Base-by-base conservation (phyloP, 2,329 filamentous ascomycete genomes). In the Trichoderma polysporum region DNA sequence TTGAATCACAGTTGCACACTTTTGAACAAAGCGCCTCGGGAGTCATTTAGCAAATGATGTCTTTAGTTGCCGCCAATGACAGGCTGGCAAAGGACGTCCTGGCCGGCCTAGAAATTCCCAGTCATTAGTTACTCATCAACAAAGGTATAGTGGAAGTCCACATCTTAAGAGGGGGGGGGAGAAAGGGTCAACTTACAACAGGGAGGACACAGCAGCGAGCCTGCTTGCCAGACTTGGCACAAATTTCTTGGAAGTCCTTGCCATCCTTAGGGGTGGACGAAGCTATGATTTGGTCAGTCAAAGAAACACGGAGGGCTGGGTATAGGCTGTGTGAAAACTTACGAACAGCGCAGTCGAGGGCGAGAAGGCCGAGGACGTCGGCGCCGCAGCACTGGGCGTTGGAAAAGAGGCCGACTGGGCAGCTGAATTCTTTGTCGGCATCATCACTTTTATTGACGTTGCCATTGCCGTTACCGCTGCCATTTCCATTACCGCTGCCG, bases 131-230 rank as follows among this genome's bases (percentile, higher is more conserved):
- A 19, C 1, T 13, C 2, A 19, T 2, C 6, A 10, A 29, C n/a
- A 19, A 15, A 66, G 17, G 17, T 10, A 10, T 19, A 10, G 1
- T 22, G 1, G 13, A 15, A 0, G 8, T n/a, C n/a, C n/a, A n/a
- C n/a, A n/a, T n/a, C n/a, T n/a, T n/a, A n/a, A n/a, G n/a, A n/a
- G n/a, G n/a, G n/a, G n/a, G n/a, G n/a, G n/a, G n/a, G 13, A 0
- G 10, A 39, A 4, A 13, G 7, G 15, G n/a, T n/a, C n/a, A 19
- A 66, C 69, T 64, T 58, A 70, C 69, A 22, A 70, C 15, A 4
- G 66, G 68, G 5, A 70, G 0, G 9, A 29, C 61, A 22, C 69
- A 70, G 66, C 68, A 70, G 6, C 25, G 17, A 50, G 69, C 31
- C 1, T n/a, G 13, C 17, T 61, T n/a, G 15, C 68, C 68, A 15